Base-by-base conservation (phyloP, 371 early-diverging fungal species). In the Coemansia linderi region DNA sequence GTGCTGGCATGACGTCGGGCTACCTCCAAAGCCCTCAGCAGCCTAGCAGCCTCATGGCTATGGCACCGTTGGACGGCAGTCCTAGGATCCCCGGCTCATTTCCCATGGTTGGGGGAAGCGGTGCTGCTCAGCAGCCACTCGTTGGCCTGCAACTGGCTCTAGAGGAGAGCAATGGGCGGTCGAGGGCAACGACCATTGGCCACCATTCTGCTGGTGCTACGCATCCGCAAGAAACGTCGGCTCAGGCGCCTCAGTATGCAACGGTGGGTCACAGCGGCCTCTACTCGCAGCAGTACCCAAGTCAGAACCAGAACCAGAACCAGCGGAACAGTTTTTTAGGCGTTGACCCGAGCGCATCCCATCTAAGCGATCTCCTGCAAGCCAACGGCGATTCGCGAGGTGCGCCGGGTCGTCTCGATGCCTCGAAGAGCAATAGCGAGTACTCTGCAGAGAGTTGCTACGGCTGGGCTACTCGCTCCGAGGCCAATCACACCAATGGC, bases 311-410 rank as follows among this genome's bases (percentile, higher is more conserved):
- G 50, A 17, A 50, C 24, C 36, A 33, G 31, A 27, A 59, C 33
- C 65, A 58, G 19, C 54, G 29, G 39, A 56, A 56, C 29, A n/a
- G 63, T 77, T 77, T 77, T 77, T 77, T 77, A 77, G 77, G 66
- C 77, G 73, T 77, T 77, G 77, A 77, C 77, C 77, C 77, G 77
- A 69, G 77, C 63, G 54, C 77, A 58, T 68, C 68, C 31, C 66
- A 63, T 17, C 56, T 50, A 33, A 48, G 62, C 65, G 66, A 37
- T 52, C 61, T 59, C 41, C 70, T 66, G 58, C 24, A 56, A 40
- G 67, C 69, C 54, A 62, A 59, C 57, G 37, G 77, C 66, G 66
- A 66, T 43, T 27, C 48, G 70, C 63, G 59, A 59, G 73, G 50
- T 66, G 69, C 38, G 74, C 74, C 77, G 77, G 77, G 77, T 77